These are phyloP conservation scores for Neurospora sp. DNA, from an alignment of 2,329 filamentous ascomycete species.

Conservation along the genomic window DNA sequence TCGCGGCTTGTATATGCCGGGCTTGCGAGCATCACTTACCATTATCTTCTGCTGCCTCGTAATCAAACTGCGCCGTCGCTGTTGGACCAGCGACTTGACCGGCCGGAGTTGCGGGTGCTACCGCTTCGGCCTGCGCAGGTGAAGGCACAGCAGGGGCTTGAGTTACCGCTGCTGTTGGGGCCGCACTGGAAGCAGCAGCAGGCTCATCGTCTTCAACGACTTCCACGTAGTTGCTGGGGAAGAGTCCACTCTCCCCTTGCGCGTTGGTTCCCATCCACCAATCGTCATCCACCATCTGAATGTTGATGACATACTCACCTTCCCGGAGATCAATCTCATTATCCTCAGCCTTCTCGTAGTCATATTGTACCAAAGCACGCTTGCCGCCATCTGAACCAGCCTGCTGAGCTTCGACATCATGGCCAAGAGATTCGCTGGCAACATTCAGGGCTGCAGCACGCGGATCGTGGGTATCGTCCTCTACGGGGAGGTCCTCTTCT, in stretches of 20 bases:
- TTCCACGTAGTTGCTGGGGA: conserved; percentile 97
- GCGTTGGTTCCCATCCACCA: conserved; percentile 97
- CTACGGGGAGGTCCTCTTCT: conserved; percentile 56
- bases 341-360: conserved; percentile 96
- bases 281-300: conserved; percentile 95
- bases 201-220: conserved; percentile 55
- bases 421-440: conserved; percentile 35
- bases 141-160: conserved; percentile 20
- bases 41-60: conserved; percentile 95
- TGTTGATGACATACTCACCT: conserved; percentile 79
- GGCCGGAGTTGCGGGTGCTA: conserved; percentile 27
- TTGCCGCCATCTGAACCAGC: conserved; percentile 43
- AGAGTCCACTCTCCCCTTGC: conserved; percentile 75
- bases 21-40: conserved; percentile 32
- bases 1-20: neutral
- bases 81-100: conserved; percentile 43
- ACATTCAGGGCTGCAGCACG: conserved; percentile 51
- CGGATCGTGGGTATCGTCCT: conserved; percentile 49
- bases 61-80: conserved; percentile 86
- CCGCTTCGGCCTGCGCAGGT: conserved; percentile 23
- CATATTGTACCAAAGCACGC: conserved; percentile 76
- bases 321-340: conserved; percentile 91
- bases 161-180: conserved; percentile 18
- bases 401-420: conserved; percentile 23
- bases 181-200: conserved; percentile 12